Evolutionary conservation across 2,329 filamentous ascomycete genomes (phyloP).

Genomic region (Pseudogymnoascus sp.): DNA sequence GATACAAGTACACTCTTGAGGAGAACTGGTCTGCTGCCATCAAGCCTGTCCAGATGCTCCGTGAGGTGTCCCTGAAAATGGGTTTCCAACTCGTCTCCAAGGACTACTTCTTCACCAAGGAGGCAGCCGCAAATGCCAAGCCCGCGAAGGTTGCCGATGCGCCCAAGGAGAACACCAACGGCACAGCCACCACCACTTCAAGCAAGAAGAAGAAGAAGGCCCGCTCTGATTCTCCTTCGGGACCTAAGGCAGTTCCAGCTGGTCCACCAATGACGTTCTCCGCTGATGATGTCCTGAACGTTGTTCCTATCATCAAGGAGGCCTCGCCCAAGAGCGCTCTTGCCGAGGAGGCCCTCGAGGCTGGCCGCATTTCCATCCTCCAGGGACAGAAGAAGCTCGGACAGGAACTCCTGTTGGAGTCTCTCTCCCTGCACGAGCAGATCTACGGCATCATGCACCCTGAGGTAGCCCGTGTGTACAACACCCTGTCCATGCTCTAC

Average conservation of each 20-base stretch:
- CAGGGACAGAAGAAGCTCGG: constrained; percentile 94
- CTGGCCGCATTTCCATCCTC: constrained; percentile 89
- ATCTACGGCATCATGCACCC: constrained; percentile 97
- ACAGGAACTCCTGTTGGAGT: constrained; percentile 92
- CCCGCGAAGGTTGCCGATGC: constrained; percentile 33
- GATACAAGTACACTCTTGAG: constrained; percentile 72
- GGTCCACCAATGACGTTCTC: constrained; percentile 59
- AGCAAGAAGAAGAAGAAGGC: constrained; percentile 54
- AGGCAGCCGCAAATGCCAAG: constrained; percentile 28
- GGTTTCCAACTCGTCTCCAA: constrained; percentile 82
- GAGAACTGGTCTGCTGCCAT: constrained; percentile 60
- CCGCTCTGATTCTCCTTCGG: constrained; percentile 44
- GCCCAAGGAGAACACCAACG: constrained; percentile 37
- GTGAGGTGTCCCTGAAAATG: constrained; percentile 82
- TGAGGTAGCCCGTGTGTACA: constrained; percentile 92
- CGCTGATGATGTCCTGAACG: constrained; percentile 80
- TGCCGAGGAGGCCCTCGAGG: constrained; percentile 92
- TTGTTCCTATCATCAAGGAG: constrained; percentile 93
- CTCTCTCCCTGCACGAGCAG: constrained; percentile 91
- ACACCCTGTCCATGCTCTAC: constrained; percentile 90
- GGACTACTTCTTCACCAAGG: constrained; percentile 59
- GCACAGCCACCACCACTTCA: constrained; percentile 22
- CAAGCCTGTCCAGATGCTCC: constrained; percentile 75
- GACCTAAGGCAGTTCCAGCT: constrained; percentile 29
- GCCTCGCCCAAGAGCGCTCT: constrained; percentile 83